Percentiles rank a stretch among this genome's conserved stretches.
Evolutionary conservation across 192 early-diverging fungal genomes (phyloP).

Genomic region (Backusella psychrophila): DNA sequence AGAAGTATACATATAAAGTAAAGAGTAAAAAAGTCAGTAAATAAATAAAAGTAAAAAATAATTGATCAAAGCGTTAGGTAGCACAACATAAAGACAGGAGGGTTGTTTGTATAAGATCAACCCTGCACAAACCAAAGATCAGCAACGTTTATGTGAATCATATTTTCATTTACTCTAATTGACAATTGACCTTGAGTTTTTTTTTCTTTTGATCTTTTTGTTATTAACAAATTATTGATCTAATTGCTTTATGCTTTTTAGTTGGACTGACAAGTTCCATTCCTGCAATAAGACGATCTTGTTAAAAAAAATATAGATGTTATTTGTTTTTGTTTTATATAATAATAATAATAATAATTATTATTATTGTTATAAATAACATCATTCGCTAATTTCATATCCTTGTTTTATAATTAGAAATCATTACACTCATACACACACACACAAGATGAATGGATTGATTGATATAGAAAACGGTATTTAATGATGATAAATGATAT

Average conservation of each 20-base stretch:
- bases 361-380: neutral
- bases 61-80: constrained; percentile 2
- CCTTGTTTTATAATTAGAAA: neutral
- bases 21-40: neutral
- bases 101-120: constrained; percentile 1
- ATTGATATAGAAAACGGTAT: neutral
- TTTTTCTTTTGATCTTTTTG: neutral
- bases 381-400: neutral
- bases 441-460: neutral
- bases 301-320: neutral
- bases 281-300: constrained; percentile 7
- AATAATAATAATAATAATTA: neutral
- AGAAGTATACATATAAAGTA: neutral
- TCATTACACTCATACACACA: neutral
- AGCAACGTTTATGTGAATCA: neutral
- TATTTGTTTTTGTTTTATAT: neutral
- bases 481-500: neutral
- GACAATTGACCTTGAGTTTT: constrained; percentile 10
- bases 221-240: neutral
- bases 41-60: constrained; percentile 1
- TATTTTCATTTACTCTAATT: constrained; percentile 17
- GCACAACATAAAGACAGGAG: neutral
- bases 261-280: neutral
- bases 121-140: neutral
- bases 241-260: neutral